These are phyloP conservation scores for Hirsutella minnesotensis DNA, from an alignment of 2,329 filamentous ascomycete species.

Conservation along the genomic window DNA sequence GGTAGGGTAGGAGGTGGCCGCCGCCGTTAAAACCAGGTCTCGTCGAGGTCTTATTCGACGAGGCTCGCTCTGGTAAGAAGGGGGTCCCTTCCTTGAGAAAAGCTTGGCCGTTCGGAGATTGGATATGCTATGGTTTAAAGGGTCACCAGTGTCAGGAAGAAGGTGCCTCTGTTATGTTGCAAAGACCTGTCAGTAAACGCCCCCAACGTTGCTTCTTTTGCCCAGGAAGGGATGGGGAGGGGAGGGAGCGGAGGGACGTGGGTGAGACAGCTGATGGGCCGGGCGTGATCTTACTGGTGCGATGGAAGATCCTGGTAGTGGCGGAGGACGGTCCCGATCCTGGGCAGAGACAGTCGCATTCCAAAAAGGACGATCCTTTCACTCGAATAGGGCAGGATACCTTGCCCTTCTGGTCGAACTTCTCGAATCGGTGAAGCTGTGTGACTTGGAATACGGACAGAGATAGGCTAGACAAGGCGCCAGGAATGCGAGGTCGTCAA, in stretches of 20 bases:
- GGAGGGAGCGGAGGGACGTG: conserved; percentile 16
- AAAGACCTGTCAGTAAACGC: conserved; percentile 18
- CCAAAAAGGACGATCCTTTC: conserved; percentile 18
- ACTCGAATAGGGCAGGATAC: conserved; percentile 6
- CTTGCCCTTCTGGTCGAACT: conserved; percentile 12
- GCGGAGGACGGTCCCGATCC: conserved; percentile 21
- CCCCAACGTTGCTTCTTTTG: conserved; percentile 21
- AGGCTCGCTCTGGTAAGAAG: conserved; percentile 17
- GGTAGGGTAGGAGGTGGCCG: conserved; percentile 17
- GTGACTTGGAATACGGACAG: conserved; percentile 9
- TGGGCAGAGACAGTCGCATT: conserved; percentile 25
- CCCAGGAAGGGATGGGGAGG: conserved; percentile 11
- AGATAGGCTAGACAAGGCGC: conserved; percentile 9
- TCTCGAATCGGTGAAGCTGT: conserved; percentile 11
- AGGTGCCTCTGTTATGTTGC: conserved; percentile 19
- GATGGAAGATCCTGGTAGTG: conserved; percentile 18
- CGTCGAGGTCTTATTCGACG: conserved; percentile 24
- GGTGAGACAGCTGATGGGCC: conserved; percentile 22
- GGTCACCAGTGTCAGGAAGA: conserved; percentile 17
- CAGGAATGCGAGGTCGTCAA: conserved; percentile 11
- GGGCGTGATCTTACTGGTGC: conserved; percentile 20
- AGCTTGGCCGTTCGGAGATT: conserved; percentile 25
- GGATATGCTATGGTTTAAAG: conserved; percentile 15
- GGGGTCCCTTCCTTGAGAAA: conserved; percentile 14
- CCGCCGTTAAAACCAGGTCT: conserved; percentile 24